Evolutionary conservation across 163 green algal species (phyloP).

Genomic region (Volvox carteri): DNA sequence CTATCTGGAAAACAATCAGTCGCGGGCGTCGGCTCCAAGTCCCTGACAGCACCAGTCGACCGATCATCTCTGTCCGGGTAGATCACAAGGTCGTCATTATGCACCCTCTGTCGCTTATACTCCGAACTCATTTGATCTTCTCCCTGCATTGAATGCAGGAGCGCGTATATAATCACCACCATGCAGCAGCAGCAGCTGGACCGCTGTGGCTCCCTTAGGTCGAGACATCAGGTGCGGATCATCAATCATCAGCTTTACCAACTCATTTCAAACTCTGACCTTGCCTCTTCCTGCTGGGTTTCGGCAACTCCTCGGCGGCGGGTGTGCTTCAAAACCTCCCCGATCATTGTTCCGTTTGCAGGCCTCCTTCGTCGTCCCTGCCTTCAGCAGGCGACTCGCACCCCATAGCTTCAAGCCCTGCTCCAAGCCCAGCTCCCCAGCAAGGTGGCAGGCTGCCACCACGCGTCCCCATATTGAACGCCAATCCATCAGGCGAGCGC

Average conservation of each 20-base stretch:
- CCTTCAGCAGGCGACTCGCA: neutral
- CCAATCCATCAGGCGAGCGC: neutral
- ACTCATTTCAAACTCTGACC: too few species aligned
- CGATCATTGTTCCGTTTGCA: too few species aligned
- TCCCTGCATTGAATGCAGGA: neutral
- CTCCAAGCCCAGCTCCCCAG: neutral
- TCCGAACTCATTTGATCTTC: too few species aligned
- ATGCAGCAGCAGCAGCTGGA: slow-evolving; percentile 32
- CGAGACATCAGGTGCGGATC: neutral
- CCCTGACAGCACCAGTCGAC: neutral
- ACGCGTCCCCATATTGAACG: neutral
- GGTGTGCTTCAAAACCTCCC: too few species aligned
- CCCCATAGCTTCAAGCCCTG: slow-evolving; percentile 21
- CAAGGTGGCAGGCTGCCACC: neutral
- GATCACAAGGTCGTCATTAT: too few species aligned
- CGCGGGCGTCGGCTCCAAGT: slow-evolving; percentile 4
- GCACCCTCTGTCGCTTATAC: too few species aligned
- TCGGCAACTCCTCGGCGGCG: neutral
- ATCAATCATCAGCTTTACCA: neutral
- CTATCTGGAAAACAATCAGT: neutral
- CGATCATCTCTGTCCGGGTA: too few species aligned
- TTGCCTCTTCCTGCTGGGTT: too few species aligned
- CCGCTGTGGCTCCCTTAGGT: too few species aligned
- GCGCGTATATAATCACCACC: neutral
- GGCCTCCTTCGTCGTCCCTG: neutral